phyloP scores from a whole-genome alignment of 1,284 basidiomycete genomes.

The Cutaneotrichosporon dermatis region DNA sequence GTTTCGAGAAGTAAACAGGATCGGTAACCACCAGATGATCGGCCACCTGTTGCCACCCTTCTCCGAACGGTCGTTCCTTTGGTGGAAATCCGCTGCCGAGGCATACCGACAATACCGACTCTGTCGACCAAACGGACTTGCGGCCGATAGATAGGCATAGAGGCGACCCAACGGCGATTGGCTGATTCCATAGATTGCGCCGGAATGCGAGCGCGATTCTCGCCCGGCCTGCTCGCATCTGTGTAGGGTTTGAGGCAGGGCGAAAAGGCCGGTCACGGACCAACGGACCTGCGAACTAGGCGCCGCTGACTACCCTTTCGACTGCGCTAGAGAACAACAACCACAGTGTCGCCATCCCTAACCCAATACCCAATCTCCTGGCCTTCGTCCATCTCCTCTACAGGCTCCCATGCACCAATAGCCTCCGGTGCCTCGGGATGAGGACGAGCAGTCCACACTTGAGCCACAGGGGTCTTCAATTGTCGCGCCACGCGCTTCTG shows the following conservation, averaged over 20 bases:
- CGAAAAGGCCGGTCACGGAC: neutral
- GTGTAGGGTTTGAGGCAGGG: no score
- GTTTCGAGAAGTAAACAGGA: no score
- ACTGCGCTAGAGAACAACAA: neutral
- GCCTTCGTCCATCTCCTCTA: conserved; percentile 19
- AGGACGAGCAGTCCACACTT: conserved; percentile 9
- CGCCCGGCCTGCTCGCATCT: no score
- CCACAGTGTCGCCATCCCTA: conserved; percentile 15
- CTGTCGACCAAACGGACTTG: neutral
- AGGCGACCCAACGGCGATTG: no score
- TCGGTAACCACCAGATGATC: neutral
- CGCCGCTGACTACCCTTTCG: neutral
- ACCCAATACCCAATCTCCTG: conserved; percentile 24
- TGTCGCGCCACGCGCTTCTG: conserved; percentile 8
- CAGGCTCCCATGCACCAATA: conserved; percentile 16
- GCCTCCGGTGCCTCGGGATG: conserved; percentile 5
- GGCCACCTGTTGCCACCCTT: neutral
- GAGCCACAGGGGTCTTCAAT: conserved; percentile 2
- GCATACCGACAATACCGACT: neutral
- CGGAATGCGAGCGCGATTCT: no score
- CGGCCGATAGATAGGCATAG: no score
- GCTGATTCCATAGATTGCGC: no score
- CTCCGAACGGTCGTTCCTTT: neutral
- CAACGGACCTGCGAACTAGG: neutral
- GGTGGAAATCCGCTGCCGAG: neutral